Base-by-base conservation (phyloP, 2,329 filamentous ascomycete genomes). In the Colletotrichum sp. region DNA sequence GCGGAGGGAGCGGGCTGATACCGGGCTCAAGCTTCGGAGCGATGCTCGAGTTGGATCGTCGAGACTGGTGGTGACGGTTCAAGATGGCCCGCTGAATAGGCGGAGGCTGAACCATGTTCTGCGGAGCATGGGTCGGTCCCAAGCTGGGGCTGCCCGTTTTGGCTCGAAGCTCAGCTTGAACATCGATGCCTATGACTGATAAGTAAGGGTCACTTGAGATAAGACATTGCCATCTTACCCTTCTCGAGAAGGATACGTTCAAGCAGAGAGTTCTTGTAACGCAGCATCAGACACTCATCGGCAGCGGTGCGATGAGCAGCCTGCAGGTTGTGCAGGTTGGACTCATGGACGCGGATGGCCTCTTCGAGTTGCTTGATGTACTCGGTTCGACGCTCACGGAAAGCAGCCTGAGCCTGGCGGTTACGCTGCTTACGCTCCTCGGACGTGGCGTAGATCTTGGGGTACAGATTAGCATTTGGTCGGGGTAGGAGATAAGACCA, bases 351-450 rank as follows among this genome's bases (percentile, higher is more conserved):
- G 82, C 97, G 96, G 86, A 99, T 99, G 72, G 96, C 98, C 81
- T 96, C 95, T 87, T 99, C 97, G 30, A 99, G 91, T 86, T 99
- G 97, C 88, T 99, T 99, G 88, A 99, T 99, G 86, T 99, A 99
- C 88, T 99, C 97, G 71, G 96, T 99, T 75, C 97, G 94, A 79
- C 97, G 94, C 87, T 99, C 97, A 80, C 97, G 94, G 83, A 99
- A 99, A 74, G 97, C 97, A 71, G 97, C 97, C 87, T 99, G 97
- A 64, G 97, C 97, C 88, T 99, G 97, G 80, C 97, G 91, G 84
- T 99, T 99, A 79, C 97, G 93, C 87, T 99, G 97, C 88, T 99
- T 99, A 82, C 97, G 94, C 87, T 99, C 97, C 86, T 99, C 97
- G 13, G 97, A 99, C 44, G 97, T 99, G 71, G 97, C 97, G 90